phyloP scores from a whole-genome alignment of 108 stramenopile genomes.

The Licmophora abbreviata region DNA sequence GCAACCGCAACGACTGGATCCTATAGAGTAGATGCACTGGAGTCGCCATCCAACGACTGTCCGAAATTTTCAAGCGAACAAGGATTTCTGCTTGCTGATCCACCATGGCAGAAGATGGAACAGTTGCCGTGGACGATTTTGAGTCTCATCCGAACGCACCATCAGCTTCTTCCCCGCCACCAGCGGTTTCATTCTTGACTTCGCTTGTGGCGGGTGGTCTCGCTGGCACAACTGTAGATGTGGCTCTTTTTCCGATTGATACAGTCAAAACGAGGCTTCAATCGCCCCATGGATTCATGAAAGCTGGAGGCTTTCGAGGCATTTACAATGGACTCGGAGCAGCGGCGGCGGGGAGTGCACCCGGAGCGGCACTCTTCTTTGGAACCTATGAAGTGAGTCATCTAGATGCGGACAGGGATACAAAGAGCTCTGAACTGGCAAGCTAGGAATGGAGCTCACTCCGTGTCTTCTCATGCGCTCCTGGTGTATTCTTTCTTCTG shows the following conservation, averaged over 20 bases:
- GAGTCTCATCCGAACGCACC: no score
- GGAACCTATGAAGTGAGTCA: conserved; percentile 79
- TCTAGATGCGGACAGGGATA: background rate
- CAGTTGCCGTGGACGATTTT: no score
- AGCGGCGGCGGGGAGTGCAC: conserved; percentile 82
- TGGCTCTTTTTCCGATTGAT: conserved; percentile 91
- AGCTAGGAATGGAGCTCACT: background rate
- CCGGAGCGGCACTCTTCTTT: conserved; percentile 94
- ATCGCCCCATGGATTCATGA: conserved; percentile 79
- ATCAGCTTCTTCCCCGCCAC: no score
- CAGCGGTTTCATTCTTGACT: conserved; percentile 41
- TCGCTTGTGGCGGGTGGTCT: conserved; percentile 79
- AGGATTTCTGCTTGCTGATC: no score
- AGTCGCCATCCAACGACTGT: no score
- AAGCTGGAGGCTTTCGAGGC: conserved; percentile 82
- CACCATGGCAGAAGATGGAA: no score
- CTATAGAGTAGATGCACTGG: no score
- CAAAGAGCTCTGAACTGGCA: background rate
- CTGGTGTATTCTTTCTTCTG: conserved; percentile 1
- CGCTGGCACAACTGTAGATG: conserved; percentile 86
- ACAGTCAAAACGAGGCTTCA: conserved; percentile 91
- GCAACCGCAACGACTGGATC: no score
- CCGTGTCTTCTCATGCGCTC: background rate
- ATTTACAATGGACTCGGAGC: conserved; percentile 85
- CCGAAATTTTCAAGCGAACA: no score